These are phyloP conservation scores for Moringa oleifera DNA, from an alignment of 345 rosid genomes.

Conservation along the genomic window DNA sequence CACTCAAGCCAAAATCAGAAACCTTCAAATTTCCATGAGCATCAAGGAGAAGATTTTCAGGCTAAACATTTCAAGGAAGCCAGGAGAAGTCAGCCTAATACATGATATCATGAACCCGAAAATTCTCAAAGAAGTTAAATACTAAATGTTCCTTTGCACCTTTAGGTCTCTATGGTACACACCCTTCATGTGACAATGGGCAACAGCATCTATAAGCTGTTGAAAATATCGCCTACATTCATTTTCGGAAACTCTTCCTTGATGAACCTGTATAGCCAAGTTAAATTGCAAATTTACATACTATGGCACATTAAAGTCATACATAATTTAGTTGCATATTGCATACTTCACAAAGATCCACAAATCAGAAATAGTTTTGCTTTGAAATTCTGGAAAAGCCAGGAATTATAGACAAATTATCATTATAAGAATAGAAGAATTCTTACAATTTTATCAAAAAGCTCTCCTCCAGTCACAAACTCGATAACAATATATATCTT, in stretches of 20 bases:
- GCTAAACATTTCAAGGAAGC: constrained; percentile 31
- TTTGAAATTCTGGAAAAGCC: not conserved
- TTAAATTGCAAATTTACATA: constrained; percentile 4
- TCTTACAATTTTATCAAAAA: constrained; percentile 79
- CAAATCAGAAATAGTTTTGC: not conserved
- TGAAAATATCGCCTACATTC: constrained; percentile 82
- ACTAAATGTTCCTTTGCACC: constrained; percentile 31
- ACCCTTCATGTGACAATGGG: constrained; percentile 83
- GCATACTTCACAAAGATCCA: not conserved
- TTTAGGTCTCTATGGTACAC: constrained; percentile 93
- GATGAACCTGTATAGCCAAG: constrained; percentile 48
- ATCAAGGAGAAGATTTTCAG: constrained; percentile 77
- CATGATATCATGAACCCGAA: no score
- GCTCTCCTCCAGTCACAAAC: constrained; percentile 90
- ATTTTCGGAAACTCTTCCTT: constrained; percentile 59
- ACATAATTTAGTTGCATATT: constrained; percentile 1
- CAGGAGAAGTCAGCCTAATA: constrained; percentile 8
- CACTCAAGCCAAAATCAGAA: constrained; percentile 82
- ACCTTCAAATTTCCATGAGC: constrained; percentile 59
- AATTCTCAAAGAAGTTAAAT: constrained; percentile 5
- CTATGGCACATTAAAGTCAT: not conserved
- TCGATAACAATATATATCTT: constrained; percentile 85
- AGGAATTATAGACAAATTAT: no score
- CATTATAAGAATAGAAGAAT: not conserved
- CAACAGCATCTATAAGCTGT: constrained; percentile 86